Evolutionary conservation across 805 yeast species (phyloP).

Genomic region (Metschnikowia borealis): DNA sequence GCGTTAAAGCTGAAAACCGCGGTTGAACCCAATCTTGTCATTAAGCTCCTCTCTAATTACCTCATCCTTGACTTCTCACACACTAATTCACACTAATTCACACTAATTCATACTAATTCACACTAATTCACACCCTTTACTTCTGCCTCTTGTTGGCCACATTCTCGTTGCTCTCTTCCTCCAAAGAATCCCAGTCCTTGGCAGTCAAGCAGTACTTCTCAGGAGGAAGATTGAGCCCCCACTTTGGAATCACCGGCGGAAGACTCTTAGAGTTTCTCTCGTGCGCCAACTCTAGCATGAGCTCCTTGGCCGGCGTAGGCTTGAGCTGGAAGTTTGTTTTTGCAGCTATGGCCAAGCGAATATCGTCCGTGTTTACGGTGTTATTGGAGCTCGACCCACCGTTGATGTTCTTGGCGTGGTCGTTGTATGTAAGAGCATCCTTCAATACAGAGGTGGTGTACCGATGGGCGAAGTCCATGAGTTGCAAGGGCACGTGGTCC

Average conservation of each 20-base stretch:
- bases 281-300: slow-evolving; percentile 82
- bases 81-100: too few relatives aligned
- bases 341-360: slow-evolving; percentile 88
- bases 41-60: too few relatives aligned
- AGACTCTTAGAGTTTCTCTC: slow-evolving; percentile 86
- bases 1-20: too few relatives aligned
- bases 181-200: slow-evolving; percentile 57
- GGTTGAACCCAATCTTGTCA: too few relatives aligned
- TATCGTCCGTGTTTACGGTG: slow-evolving; percentile 77
- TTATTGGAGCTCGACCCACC: slow-evolving; percentile 25
- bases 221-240: slow-evolving; percentile 94
- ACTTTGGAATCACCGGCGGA: slow-evolving; percentile 86
- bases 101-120: too few relatives aligned
- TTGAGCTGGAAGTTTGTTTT: slow-evolving; percentile 94
- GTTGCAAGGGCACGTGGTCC: slow-evolving; percentile 91
- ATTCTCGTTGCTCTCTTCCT: slow-evolving; percentile 21
- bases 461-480: slow-evolving; percentile 93
- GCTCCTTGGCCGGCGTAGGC: slow-evolving; percentile 90
- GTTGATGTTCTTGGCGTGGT: slow-evolving; percentile 56
- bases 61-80: too few relatives aligned
- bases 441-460: slow-evolving; percentile 83
- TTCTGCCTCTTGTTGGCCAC: slow-evolving; percentile 13
- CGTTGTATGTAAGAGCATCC: slow-evolving; percentile 86
- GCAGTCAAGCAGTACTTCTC: slow-evolving; percentile 94
- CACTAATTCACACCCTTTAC: background rate